phyloP scores from a whole-genome alignment of 495 filamentous ascomycete genomes.

The Penicillium simplicissimum region DNA sequence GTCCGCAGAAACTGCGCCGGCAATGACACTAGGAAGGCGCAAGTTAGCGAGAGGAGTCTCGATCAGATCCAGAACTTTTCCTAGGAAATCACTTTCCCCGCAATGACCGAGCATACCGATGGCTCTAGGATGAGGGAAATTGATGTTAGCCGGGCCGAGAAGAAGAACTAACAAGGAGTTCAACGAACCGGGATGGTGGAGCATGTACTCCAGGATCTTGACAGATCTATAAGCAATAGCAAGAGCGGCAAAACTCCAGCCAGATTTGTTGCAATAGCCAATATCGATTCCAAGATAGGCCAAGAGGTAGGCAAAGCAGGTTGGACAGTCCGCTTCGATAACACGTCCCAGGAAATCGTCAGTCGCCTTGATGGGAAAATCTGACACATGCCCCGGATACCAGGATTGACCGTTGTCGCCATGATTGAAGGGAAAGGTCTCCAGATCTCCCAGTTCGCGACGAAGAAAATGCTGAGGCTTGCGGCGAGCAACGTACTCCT shows the following conservation, averaged over 20 bases:
- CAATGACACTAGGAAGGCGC: background rate
- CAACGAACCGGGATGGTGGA: background rate
- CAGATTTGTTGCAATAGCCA: constrained; percentile 9
- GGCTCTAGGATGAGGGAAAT: background rate
- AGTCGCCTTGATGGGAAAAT: constrained; percentile 8
- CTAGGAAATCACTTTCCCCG: background rate
- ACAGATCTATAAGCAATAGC: constrained; percentile 2
- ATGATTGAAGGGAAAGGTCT: background rate
- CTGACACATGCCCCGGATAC: background rate
- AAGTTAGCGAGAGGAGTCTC: background rate
- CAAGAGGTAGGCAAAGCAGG: constrained; percentile 15
- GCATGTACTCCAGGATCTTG: constrained; percentile 7
- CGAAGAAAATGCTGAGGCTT: background rate
- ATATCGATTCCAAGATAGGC: background rate
- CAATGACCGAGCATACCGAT: background rate
- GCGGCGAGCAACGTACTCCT: background rate
- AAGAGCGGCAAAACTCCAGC: constrained; percentile 14
- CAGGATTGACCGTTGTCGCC: background rate
- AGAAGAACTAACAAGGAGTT: background rate
- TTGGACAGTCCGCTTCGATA: constrained; percentile 15
- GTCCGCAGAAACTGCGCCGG: background rate
- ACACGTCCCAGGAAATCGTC: background rate
- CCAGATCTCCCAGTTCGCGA: background rate
- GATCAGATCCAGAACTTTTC: background rate
- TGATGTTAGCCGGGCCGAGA: background rate